Percentiles rank a stretch among this genome's conserved stretches.
Conservation (phyloP, 306 rosid genomes). For the Corylus heterophylla region DNA sequence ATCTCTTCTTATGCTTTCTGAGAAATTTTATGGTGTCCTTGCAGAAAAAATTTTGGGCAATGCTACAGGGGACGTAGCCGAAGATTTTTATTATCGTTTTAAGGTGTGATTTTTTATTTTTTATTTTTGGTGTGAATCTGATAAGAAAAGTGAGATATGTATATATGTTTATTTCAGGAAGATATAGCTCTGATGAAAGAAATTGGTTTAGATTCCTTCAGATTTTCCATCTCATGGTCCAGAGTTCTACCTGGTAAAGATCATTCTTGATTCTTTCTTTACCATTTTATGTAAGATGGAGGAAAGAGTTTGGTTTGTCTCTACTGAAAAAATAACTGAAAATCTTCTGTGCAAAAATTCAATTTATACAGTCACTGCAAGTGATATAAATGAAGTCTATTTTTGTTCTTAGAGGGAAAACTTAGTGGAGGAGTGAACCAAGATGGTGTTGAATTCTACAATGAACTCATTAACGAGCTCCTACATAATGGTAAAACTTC, state of each 20-base stretch:
- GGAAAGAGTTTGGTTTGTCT: background rate
- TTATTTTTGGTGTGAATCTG: background rate
- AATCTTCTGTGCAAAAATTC: too few species aligned
- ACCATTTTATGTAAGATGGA: background rate
- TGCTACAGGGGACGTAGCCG: slow-evolving; percentile 33
- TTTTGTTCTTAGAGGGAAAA: slow-evolving; percentile 21
- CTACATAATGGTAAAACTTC: slow-evolving; percentile 36
- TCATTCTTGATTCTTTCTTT: background rate
- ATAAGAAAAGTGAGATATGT: background rate
- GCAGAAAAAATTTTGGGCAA: slow-evolving; percentile 52
- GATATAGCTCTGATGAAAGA: slow-evolving; percentile 46
- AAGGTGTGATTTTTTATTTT: slow-evolving; percentile 28
- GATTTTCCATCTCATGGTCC: slow-evolving; percentile 65
- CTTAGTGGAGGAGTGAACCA: slow-evolving; percentile 23
- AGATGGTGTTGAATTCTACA: slow-evolving; percentile 52
- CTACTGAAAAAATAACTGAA: too few species aligned
- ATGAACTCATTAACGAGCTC: slow-evolving; percentile 47
- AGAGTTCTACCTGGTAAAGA: slow-evolving; percentile 54
- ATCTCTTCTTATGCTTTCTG: background rate
- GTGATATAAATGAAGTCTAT: background rate
- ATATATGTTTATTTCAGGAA: slow-evolving; percentile 16
- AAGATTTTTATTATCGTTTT: slow-evolving; percentile 43
- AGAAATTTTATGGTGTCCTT: background rate
- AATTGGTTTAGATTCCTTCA: slow-evolving; percentile 51
- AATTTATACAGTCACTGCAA: too few species aligned